Base-by-base conservation (phyloP, 2,329 filamentous ascomycete species). In the Didymella pinodella region DNA sequence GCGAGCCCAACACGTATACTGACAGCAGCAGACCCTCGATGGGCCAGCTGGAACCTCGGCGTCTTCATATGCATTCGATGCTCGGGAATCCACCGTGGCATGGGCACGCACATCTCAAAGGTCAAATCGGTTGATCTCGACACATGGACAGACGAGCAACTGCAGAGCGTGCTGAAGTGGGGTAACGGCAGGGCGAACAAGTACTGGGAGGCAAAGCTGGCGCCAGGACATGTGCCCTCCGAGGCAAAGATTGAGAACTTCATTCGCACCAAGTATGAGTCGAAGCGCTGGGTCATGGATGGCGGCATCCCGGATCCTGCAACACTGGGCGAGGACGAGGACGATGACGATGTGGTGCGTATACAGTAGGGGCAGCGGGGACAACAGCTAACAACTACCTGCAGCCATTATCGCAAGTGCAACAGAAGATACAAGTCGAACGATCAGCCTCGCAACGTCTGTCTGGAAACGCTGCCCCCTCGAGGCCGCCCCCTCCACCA, bases 231-330 rank as follows among this genome's bases (percentile, higher is more conserved):
- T 79, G 88, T 94, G 46, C 95, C 95, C 1, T 97, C 94, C 22
- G 96, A 99, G 82, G 86, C 91, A 67, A 99, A 99, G 85, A 98
- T 99, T 70, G 95, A 99, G 85, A 99, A 98, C 83, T 99, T 99
- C 75, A 98, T 99, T 71, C 89, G 95, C 67, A 99, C 96, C 56
- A 99, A 99, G 80, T 99, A 99, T 79, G 95, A 99, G 78, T 90
- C 95, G 53, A 98, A 97, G 86, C 86, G 96, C 81, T 99, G 95
- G 95, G 90, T 93, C n/a, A 98, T 98, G 93, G 95, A 99, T 61
- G 95, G 95, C 1, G 88, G 88, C 5, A 94, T 96, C 75, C 96
- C 96, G 5, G 93, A 98, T 75, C 95, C 96, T n/a, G 85, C 91
- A 3, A 91, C 90, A 1, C 80, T 99, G 50, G 92, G 96, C 75